These are phyloP conservation scores for Cadophora sp. DNA, from an alignment of 2,329 filamentous ascomycete species.

Conservation along the genomic window DNA sequence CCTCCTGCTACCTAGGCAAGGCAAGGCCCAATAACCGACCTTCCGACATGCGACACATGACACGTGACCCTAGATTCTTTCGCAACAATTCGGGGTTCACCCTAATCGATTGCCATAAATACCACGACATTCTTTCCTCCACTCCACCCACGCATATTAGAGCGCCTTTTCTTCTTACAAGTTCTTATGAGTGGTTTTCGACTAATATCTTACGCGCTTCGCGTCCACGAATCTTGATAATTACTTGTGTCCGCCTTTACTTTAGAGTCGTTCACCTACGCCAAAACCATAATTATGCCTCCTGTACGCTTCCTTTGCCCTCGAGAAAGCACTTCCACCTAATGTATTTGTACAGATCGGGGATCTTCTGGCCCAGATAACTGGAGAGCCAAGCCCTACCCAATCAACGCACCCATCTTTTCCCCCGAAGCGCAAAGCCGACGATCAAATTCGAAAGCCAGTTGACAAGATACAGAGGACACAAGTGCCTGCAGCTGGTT, in stretches of 20 bases:
- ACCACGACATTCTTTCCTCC: neutral
- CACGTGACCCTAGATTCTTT: constrained; percentile 11
- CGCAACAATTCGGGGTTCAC: neutral
- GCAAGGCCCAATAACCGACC: too few relatives aligned
- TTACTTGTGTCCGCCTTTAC: neutral
- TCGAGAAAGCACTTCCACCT: neutral
- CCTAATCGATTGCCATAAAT: neutral
- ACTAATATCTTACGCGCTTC: constrained; percentile 4
- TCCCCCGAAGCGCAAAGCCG: constrained; percentile 63
- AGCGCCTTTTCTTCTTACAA: constrained; percentile 8
- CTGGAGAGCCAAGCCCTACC: constrained; percentile 54
- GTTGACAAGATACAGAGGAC: constrained; percentile 53
- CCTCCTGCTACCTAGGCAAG: too few relatives aligned
- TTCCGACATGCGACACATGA: too few relatives aligned
- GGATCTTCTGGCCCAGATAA: constrained; percentile 67
- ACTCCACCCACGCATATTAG: neutral
- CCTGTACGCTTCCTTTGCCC: constrained; percentile 11
- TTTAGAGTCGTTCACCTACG: neutral
- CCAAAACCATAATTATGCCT: constrained; percentile 19
- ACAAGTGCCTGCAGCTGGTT: constrained; percentile 33
- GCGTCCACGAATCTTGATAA: constrained; percentile 7
- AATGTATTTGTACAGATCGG: constrained; percentile 51
- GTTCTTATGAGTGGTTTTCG: constrained; percentile 17
- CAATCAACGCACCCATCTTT: constrained; percentile 43
- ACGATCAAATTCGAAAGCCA: constrained; percentile 53